Base-by-base conservation (phyloP, 192 early-diverging fungal species). In the Mortierella antarctica region DNA sequence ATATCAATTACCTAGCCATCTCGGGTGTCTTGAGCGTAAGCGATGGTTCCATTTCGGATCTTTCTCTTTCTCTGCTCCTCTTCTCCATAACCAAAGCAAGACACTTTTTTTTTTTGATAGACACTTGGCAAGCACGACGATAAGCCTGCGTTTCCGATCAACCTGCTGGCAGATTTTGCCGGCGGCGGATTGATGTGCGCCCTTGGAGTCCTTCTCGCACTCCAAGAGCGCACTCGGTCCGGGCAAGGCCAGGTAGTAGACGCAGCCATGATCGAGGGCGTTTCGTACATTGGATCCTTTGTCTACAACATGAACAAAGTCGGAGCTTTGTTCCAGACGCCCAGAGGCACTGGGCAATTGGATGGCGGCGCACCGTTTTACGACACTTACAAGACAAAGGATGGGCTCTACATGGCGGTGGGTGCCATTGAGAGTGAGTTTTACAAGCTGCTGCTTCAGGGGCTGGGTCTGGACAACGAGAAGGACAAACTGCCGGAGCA, bases 311-410 rank as follows among this genome's bases (percentile, higher is more conserved):
- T 91, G 89, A 73, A 82, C 52, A 85, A 91, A 47, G 52, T 68
- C 17, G 86, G 86, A 5, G 75, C 84, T 14, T 31, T 88, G 11
- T 90, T 83, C 79, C 85, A 84, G 41, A 83, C 82, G 21, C 73
- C 82, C 17, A 84, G 89, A 18, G 91, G 91, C 15, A 82, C 83
- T 4, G 91, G 91, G 56, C 76, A 88, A 65, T 73, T 93, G 51
- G 91, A 93, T 68, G 83, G 88, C 31, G 91, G 91, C 5, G 90
- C 91, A 9, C 91, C 82, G 54, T 93, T 91, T 67, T 91, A 91
- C 68, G 83, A 91, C 64, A 86, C 86, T 5, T 93, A 93, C 67
- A 76, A 87, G 69, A 92, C 91, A 5, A 92, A 89, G 62, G 91
- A 92, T 70, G 84, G 83, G 5, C 80, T 81, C 45, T 91, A 80